Conservation (phyloP, 805 yeast species). For the Maudiozyma serrabonitensis region DNA sequence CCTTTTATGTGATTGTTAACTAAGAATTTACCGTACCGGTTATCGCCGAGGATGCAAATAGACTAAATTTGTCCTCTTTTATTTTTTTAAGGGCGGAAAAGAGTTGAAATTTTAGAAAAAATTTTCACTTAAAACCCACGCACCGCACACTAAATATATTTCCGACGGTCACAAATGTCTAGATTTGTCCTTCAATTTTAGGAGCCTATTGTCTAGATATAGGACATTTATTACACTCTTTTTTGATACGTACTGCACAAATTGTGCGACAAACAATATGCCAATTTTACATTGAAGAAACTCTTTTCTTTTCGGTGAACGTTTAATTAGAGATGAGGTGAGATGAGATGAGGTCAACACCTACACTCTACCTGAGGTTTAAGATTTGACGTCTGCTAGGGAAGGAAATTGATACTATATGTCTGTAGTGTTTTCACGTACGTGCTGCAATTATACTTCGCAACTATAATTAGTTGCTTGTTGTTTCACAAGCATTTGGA, state of each 20-base stretch:
- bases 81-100: neutral
- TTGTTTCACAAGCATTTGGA: no score
- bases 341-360: neutral
- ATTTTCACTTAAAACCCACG: neutral
- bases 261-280: neutral
- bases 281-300: neutral
- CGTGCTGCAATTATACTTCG: no score
- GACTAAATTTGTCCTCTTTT: neutral
- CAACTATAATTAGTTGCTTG: no score
- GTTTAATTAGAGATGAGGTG: neutral
- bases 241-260: neutral
- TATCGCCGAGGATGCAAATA: no score
- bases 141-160: neutral
- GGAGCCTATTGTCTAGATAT: neutral
- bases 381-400: no score
- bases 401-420: no score
- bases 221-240: neutral
- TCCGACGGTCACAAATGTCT: neutral
- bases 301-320: neutral
- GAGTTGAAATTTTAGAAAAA: neutral
- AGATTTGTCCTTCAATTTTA: neutral
- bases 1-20: no score
- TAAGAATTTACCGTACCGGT: no score
- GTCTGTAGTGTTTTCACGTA: no score
- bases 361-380: no score